Evolutionary conservation across 2,329 filamentous ascomycete species (phyloP).

Genomic region (Thermothelomyces thermophilus): DNA sequence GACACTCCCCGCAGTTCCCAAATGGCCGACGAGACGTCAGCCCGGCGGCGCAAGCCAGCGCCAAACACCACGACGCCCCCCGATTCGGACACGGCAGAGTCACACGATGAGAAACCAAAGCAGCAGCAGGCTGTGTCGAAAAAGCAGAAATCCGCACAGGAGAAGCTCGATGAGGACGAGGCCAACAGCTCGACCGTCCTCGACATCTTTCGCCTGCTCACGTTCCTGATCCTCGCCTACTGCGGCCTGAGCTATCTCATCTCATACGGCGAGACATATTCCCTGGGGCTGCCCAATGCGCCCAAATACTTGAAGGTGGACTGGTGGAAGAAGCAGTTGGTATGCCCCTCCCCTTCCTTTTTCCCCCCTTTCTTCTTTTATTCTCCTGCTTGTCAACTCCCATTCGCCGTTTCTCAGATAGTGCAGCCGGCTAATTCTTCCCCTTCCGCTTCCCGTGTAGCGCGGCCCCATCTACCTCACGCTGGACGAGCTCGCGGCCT

Average conservation of each 20-base stretch:
- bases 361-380: slow-evolving; percentile 8
- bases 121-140: slow-evolving; percentile 25
- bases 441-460: slow-evolving; percentile 31
- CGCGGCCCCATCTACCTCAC: slow-evolving; percentile 62
- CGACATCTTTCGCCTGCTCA: slow-evolving; percentile 63
- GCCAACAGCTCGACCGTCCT: slow-evolving; percentile 38
- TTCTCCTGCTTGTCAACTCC: slow-evolving; percentile 25
- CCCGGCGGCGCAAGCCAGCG: slow-evolving; percentile 26
- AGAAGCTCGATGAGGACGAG: slow-evolving; percentile 56
- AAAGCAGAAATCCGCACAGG: slow-evolving; percentile 23
- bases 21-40: slow-evolving; percentile 21
- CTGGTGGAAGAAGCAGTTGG: slow-evolving; percentile 54
- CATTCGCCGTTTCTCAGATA: slow-evolving; percentile 3
- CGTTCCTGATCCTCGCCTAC: slow-evolving; percentile 59
- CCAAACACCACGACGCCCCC: slow-evolving; percentile 7
- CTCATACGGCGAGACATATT: slow-evolving; percentile 61
- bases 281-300: slow-evolving; percentile 58
- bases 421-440: background rate
- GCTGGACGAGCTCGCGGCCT: slow-evolving; percentile 62
- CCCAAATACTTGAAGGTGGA: slow-evolving; percentile 54
- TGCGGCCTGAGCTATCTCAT: slow-evolving; percentile 69
- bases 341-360: too few species aligned
- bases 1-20: background rate
- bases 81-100: slow-evolving; percentile 13
- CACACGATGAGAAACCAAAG: slow-evolving; percentile 13